Conservation (phyloP, 192 early-diverging fungal species). For the Phlyctochytrium arcticum region DNA sequence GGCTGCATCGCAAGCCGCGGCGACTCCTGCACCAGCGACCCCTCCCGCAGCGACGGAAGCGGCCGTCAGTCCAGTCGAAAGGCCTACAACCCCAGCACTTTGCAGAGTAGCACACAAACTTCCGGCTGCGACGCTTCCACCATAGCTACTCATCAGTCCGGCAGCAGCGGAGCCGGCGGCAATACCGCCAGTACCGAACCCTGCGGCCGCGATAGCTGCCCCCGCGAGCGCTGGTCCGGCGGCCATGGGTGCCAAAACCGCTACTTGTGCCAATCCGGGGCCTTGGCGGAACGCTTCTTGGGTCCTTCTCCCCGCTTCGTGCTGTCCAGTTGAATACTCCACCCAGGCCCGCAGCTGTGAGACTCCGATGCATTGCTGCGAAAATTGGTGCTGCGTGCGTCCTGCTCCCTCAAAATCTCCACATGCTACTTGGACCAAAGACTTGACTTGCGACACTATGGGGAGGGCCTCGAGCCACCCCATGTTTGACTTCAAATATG, state of each 20-base stretch:
- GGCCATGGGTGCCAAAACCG: conserved; percentile 2
- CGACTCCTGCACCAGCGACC: not conserved
- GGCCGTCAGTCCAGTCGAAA: not conserved
- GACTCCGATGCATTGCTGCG: conserved; percentile 5
- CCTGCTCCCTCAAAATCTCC: conserved; percentile 17
- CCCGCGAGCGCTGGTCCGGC: conserved; percentile 1
- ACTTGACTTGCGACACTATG: conserved; percentile 13
- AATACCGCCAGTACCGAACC: conserved; percentile 16
- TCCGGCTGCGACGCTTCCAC: conserved; percentile 7
- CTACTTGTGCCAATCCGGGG: conserved; percentile 15
- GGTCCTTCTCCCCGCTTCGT: conserved; percentile 6
- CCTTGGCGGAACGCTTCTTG: conserved; percentile 18
- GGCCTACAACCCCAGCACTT: conserved; percentile 4
- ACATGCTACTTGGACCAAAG: conserved; percentile 12
- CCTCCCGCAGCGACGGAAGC: not conserved
- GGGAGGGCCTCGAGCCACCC: not conserved
- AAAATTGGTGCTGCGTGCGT: conserved; percentile 13
- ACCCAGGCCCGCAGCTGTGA: conserved; percentile 14
- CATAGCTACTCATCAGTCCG: conserved; percentile 8
- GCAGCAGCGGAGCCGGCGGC: conserved; percentile 10
- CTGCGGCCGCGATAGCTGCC: conserved; percentile 9
- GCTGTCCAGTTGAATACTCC: conserved; percentile 2
- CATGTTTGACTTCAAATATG: too few species aligned
- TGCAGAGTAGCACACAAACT: conserved; percentile 12
- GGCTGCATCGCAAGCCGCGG: too few species aligned